These are phyloP conservation scores for Parsonsia alboflavescens DNA, from an alignment of 257 asterid species.

Conservation along the genomic window DNA sequence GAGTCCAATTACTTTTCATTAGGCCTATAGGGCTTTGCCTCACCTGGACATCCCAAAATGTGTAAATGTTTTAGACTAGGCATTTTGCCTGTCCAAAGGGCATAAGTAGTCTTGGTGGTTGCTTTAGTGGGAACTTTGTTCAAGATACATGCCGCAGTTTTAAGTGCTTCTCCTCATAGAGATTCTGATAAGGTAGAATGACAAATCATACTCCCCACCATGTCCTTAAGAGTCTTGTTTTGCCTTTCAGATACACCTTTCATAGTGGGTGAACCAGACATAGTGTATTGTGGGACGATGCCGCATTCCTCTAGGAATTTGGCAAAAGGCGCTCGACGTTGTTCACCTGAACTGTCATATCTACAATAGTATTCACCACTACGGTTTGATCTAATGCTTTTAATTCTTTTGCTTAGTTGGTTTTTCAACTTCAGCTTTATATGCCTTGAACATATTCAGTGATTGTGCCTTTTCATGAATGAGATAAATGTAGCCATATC, in stretches of 20 bases:
- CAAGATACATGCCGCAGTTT: neutral
- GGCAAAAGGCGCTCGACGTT: neutral
- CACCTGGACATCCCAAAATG: neutral
- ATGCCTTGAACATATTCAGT: no score
- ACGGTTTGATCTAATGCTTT: neutral
- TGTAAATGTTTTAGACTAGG: neutral
- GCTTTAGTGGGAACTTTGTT: neutral
- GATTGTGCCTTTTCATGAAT: no score
- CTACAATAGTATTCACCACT: conserved; percentile 1
- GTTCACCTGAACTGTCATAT: no score
- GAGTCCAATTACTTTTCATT: neutral
- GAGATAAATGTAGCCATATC: no score
- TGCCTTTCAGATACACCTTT: conserved; percentile 4
- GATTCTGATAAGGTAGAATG: neutral
- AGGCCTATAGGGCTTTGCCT: neutral
- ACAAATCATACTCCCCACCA: neutral
- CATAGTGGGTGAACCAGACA: neutral
- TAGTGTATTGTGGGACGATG: conserved; percentile 2
- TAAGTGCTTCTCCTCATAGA: neutral
- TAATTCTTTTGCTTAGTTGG: conserved; percentile 1
- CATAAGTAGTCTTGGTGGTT: neutral
- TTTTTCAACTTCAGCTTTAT: neutral
- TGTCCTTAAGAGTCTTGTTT: neutral
- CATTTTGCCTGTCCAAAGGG: neutral
- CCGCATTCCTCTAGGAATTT: neutral